Conservation (phyloP, 2,329 filamentous ascomycete species). For the Fusarium falciforme region DNA sequence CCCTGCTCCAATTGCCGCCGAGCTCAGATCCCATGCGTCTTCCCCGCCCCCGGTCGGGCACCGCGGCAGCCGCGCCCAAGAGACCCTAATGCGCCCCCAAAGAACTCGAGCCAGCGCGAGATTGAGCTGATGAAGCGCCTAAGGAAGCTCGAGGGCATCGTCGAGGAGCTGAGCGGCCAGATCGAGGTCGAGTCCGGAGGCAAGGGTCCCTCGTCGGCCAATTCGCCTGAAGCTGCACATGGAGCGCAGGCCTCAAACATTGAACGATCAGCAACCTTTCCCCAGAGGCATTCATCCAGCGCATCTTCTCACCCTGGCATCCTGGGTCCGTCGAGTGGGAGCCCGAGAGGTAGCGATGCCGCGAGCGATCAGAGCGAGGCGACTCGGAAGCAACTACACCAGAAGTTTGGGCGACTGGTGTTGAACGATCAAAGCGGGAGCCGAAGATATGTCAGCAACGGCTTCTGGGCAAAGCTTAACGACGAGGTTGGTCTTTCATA, state of each 20-base stretch:
- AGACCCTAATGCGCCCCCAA: conserved; percentile 71
- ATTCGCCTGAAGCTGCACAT: conserved; percentile 46
- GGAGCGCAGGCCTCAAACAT: conserved; percentile 16
- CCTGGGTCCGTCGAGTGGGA: conserved; percentile 9
- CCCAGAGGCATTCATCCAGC: conserved; percentile 32
- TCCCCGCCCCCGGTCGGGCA: conserved; percentile 78
- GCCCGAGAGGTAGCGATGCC: conserved; percentile 43
- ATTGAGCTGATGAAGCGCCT: conserved; percentile 78
- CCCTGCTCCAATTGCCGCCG: conserved; percentile 81
- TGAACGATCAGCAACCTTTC: conserved; percentile 25
- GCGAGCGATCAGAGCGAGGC: conserved; percentile 51
- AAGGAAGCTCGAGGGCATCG: conserved; percentile 79
- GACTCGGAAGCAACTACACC: conserved; percentile 42
- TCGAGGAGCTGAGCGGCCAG: conserved; percentile 75
- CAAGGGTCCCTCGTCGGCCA: conserved; percentile 46
- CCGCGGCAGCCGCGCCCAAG: conserved; percentile 74
- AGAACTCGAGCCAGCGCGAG: conserved; percentile 71
- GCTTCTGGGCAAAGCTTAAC: conserved; percentile 80
- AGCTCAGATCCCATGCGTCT: conserved; percentile 77
- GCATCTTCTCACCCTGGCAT: conserved; percentile 26
- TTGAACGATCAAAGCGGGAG: conserved; percentile 76
- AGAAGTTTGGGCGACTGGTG: conserved; percentile 75
- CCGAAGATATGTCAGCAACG: conserved; percentile 79
- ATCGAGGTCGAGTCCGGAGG: conserved; percentile 63
- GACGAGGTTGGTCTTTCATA: conserved; percentile 68